These are phyloP conservation scores for Lipomyces spencermartinsiae DNA, from an alignment of 805 yeast species.

Conservation along the genomic window DNA sequence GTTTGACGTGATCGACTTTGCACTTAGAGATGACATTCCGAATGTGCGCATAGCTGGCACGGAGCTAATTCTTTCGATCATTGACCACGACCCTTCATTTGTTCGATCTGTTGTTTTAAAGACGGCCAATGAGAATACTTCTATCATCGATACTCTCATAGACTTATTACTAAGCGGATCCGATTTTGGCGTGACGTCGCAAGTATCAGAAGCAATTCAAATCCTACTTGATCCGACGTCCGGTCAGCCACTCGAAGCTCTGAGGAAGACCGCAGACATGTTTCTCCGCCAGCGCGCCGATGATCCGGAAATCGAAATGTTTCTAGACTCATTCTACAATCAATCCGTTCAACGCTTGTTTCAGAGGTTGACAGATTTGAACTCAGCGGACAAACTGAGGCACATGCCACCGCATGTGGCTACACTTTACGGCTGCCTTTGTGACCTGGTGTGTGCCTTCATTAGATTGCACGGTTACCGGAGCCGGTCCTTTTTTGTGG, in stretches of 20 bases:
- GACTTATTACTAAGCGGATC: conserved; percentile 66
- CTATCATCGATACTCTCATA: conserved; percentile 52
- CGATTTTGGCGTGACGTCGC: conserved; percentile 76
- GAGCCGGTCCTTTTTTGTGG: conserved; percentile 68
- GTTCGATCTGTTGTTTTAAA: conserved; percentile 24
- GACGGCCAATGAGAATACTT: conserved; percentile 9
- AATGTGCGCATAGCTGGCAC: conserved; percentile 70
- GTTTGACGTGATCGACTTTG: conserved; percentile 71
- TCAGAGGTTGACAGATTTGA: conserved; percentile 52
- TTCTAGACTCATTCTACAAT: conserved; percentile 65
- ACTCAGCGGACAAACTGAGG: conserved; percentile 13
- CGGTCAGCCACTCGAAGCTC: conserved; percentile 31
- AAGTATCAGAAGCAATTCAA: conserved; percentile 82
- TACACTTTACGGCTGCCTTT: conserved; percentile 59
- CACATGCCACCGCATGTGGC: conserved; percentile 18
- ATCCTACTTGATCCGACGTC: conserved; percentile 67
- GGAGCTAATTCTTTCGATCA: conserved; percentile 77
- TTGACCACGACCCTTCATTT: conserved; percentile 74
- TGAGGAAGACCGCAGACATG: conserved; percentile 23
- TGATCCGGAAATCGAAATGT: conserved; percentile 42
- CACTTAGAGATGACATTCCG: conserved; percentile 60
- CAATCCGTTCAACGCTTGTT: conserved; percentile 67
- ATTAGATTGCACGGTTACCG: conserved; percentile 65
- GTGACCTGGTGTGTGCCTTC: conserved; percentile 75
- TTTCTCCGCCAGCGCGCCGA: conserved; percentile 31